Conservation (phyloP, 1,139 yeast species). For the Sugiyamaella castrensis region DNA sequence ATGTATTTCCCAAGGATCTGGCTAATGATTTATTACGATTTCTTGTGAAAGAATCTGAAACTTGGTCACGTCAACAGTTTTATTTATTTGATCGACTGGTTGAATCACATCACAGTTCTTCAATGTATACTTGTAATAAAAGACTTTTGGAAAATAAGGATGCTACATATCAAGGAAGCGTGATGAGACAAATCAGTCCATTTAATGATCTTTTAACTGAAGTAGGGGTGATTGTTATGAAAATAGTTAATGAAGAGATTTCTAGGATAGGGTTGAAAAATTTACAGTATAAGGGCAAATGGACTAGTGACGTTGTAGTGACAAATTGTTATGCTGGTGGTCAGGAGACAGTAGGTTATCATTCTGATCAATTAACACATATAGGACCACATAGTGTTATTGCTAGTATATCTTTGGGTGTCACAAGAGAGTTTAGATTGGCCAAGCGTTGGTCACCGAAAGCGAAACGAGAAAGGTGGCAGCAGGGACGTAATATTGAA, state of each 20-base stretch:
- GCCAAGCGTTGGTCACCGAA: slow-evolving; percentile 28
- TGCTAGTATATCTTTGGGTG: slow-evolving; percentile 64
- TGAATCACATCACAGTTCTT: slow-evolving; percentile 50
- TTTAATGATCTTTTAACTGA: slow-evolving; percentile 43
- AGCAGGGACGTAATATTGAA: too few species aligned
- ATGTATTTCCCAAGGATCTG: slow-evolving; percentile 50
- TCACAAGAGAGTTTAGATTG: slow-evolving; percentile 61
- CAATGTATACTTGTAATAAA: slow-evolving; percentile 40
- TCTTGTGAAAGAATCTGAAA: slow-evolving; percentile 42
- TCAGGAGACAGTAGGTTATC: slow-evolving; percentile 60
- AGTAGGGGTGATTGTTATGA: slow-evolving; percentile 45
- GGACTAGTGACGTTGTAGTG: slow-evolving; percentile 55
- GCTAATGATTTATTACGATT: slow-evolving; percentile 46
- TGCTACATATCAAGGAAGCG: slow-evolving; percentile 44
- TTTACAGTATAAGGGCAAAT: slow-evolving; percentile 39
- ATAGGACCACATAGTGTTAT: slow-evolving; percentile 68
- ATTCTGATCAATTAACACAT: slow-evolving; percentile 65
- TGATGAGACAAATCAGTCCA: slow-evolving; percentile 26
- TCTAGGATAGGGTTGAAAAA: slow-evolving; percentile 33
- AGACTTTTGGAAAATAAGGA: slow-evolving; percentile 27
- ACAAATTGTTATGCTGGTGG: slow-evolving; percentile 54
- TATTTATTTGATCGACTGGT: slow-evolving; percentile 60
- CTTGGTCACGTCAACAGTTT: slow-evolving; percentile 46
- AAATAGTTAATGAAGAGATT: slow-evolving; percentile 43
- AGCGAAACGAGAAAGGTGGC: slow-evolving; percentile 14